These are phyloP conservation scores for Lentinula sp. DNA, from an alignment of 768 basidiomycete genomes.

Conservation along the genomic window DNA sequence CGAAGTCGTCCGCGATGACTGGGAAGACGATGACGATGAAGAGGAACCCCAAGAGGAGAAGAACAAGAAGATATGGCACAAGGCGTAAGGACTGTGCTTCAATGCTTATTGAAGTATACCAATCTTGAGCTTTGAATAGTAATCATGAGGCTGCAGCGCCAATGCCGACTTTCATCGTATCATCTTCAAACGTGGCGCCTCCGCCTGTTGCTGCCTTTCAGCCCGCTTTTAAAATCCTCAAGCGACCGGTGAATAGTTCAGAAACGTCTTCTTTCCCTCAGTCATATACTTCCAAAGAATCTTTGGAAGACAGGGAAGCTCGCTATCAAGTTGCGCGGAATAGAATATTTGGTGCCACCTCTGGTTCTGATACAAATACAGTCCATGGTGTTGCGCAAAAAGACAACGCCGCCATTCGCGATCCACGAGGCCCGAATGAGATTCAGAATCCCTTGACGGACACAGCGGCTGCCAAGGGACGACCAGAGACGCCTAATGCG, in stretches of 20 bases:
- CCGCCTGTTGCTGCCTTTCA: conserved; percentile 54
- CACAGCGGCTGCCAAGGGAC: conserved; percentile 15
- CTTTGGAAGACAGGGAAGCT: conserved; percentile 62
- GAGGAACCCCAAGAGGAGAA: conserved; percentile 30
- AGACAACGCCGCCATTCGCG: conserved; percentile 17
- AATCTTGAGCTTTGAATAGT: conserved; percentile 23
- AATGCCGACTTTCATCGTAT: conserved; percentile 60
- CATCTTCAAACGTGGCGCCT: conserved; percentile 24
- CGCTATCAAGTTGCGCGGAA: conserved; percentile 69
- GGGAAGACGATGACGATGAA: conserved; percentile 51
- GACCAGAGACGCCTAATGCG: too few species aligned
- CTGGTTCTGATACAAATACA: conserved; percentile 1
- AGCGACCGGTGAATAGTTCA: conserved; percentile 44
- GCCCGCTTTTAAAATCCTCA: conserved; percentile 63
- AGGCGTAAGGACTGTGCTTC: conserved; percentile 47
- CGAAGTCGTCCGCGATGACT: conserved; percentile 38
- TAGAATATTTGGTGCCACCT: conserved; percentile 53
- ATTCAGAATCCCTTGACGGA: not conserved
- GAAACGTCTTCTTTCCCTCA: conserved; percentile 6
- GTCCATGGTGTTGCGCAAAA: not conserved
- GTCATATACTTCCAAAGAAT: not conserved
- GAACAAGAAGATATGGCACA: conserved; percentile 57
- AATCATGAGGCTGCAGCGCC: conserved; percentile 53
- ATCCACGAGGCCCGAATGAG: conserved; percentile 24
- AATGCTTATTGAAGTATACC: conserved; percentile 5